Evolutionary conservation across 2,329 filamentous ascomycete genomes (phyloP), one percentile per base, ranked within the genome.

Genomic region (Cercospora sp.): DNA sequence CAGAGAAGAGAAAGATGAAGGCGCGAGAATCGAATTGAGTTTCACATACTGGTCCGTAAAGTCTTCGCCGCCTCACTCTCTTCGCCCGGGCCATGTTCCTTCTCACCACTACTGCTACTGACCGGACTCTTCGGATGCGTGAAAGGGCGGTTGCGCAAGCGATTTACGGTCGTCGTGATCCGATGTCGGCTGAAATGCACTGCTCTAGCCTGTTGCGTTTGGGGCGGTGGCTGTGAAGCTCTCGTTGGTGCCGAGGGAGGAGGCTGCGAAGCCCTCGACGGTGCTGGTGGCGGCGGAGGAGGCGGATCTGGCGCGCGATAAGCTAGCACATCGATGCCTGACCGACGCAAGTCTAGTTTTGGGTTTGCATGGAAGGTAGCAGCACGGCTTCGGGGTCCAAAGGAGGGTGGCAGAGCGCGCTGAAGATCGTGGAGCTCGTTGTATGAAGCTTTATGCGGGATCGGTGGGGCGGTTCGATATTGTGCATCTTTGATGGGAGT

Each of bases 181-280:
- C 62, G 62, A 45, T 64, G 33, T 1, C 51, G 48, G n/a, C 51
- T 58, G 62, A 64, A 64, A 23, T 64, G 62, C 2, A 59, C 23
- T 1, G 62, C 62, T n/a, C 16, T 36, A 16, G 61, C 45, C 4
- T 63, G 48, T 31, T 18, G 16, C 5, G 53, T 57, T 31, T 3
- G 16, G 2, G 53, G 53, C 7, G 53, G 26, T 31, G 53, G 53
- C 16, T 51, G n/a, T 12, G 53, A 57, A 10, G 26, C 26, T 12
- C 28, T 57, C 9, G 23, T 20, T 30, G 53, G 23, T 6, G 13
- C 13, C n/a, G 13, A 18, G 4, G 48, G 53, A n/a, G 53, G 53
- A 10, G 51, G 23, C 31, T 33, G n/a, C 23, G 51, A 57, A 4
- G 13, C 23, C 12, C 28, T 57, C 8, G 23, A 31, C 13, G 51